Conservation (phyloP, 495 filamentous ascomycete genomes). For the Cetradonia linearis region DNA sequence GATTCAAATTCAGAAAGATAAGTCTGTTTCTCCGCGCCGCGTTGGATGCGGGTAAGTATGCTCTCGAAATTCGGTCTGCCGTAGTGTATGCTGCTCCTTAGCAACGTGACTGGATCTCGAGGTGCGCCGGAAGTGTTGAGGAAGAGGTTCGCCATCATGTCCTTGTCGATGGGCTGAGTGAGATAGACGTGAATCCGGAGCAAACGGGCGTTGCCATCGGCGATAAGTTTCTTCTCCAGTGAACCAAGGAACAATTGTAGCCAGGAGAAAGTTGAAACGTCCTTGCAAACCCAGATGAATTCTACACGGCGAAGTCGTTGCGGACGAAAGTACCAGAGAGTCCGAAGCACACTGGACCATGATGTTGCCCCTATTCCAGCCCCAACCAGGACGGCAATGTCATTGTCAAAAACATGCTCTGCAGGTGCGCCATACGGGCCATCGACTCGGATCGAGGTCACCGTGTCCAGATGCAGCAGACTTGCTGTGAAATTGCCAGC, state of each 20-base stretch:
- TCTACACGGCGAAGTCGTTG: conserved; percentile 85
- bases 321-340: conserved; percentile 93
- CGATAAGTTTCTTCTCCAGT: conserved; percentile 73
- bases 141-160: conserved; percentile 92
- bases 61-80: conserved; percentile 82
- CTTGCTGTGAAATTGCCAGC: conserved; percentile 98
- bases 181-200: conserved; percentile 92
- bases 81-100: conserved; percentile 85
- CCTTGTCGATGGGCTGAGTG: conserved; percentile 81
- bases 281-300: conserved; percentile 98
- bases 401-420: conserved; percentile 95
- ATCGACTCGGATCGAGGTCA: conserved; percentile 84
- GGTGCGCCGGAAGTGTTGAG: conserved; percentile 83
- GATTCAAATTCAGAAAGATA: too few relatives aligned
- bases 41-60: too few relatives aligned
- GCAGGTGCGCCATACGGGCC: conserved; percentile 95
- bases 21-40: too few relatives aligned
- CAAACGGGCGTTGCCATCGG: conserved; percentile 51
- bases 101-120: conserved; percentile 83
- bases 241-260: conserved; percentile 89
- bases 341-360: conserved; percentile 95
- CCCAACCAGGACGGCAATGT: conserved; percentile 92
- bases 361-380: conserved; percentile 97
- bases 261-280: conserved; percentile 95
- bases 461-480: conserved; percentile 73